A percentile compares a stretch with the other conserved stretches of the same genome.
These are phyloP conservation scores for Fusarium sp. DNA, from an alignment of 2,329 filamentous ascomycete genomes.

Conservation along the genomic window DNA sequence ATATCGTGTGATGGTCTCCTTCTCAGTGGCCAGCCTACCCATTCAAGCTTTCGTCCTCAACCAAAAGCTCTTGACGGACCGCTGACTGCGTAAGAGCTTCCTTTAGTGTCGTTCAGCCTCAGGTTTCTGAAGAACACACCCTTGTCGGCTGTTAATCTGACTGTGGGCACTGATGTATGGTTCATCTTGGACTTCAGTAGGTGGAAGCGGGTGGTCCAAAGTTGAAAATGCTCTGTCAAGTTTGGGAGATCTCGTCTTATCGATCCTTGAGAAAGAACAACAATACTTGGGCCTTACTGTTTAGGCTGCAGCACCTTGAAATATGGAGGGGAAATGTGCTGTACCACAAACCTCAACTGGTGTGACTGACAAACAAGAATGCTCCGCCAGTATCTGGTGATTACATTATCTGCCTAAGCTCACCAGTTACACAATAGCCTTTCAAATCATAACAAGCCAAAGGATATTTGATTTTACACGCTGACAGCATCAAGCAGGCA, in stretches of 20 bases:
- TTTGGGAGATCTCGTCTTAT: neutral
- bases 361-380: neutral
- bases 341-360: neutral
- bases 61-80: neutral
- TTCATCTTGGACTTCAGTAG: neutral
- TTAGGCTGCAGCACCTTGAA: neutral
- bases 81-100: no score
- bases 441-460: neutral
- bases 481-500: no score
- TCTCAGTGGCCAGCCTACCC: neutral
- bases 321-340: neutral
- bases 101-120: fast-evolving
- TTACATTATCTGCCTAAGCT: neutral
- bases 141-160: neutral
- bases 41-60: no score
- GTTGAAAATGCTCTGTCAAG: neutral
- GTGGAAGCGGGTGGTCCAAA: neutral
- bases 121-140: fast-evolving
- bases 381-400: neutral
- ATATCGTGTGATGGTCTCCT: neutral
- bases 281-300: no score
- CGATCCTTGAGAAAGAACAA: fast-evolving
- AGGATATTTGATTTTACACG: neutral
- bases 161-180: neutral
- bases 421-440: neutral